Base-by-base conservation (phyloP, 257 asterid genomes). In the Solanum chilense region DNA sequence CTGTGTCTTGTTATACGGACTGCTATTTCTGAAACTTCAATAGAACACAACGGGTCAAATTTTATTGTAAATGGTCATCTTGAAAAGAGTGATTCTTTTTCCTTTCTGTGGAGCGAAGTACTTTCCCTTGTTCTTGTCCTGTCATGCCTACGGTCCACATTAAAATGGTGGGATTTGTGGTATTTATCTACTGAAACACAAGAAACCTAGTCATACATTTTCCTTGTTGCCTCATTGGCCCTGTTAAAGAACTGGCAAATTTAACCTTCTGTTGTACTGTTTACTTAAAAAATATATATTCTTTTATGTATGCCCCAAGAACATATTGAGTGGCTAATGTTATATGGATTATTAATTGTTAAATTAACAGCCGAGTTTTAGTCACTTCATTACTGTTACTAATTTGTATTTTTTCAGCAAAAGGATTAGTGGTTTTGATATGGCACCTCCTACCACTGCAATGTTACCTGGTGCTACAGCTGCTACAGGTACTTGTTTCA, bases 391-490 rank as follows among this genome's bases (percentile, higher is more conserved):
- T 86, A 88, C 42, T 89, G 86, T 84, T 74, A 70, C 84, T 89
- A 88, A 92, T 87, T 20, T 90, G 71, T 20, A 83, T 83, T 89
- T 89, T 92, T 90, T 90, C 98, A 94, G 98, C 94, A 95, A 95
- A 94, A 94, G 98, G 94, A 90, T 90, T 88, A 96, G 99, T 88
- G 99, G 99, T 88, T 96, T 96, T 93, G 99, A 96, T 96, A 94
- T 96, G 99, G 97, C 97, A 86, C 99, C 99, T 88, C 94, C 97
- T 86, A 89, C 93, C 87, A 41, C 89, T 90, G 91, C 96, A 77
- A 85, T 96, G 93, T 92, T 94, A 87, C 91, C 98, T 84, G 93
- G 92, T 88, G 86, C 93, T 77, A 88, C 92, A 29, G 89, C 94
- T 77, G 90, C 90, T 87, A 44, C 95, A 93, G 98, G 98, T 96